phyloP scores from a whole-genome alignment of 805 yeast species.

The Candida pini region DNA sequence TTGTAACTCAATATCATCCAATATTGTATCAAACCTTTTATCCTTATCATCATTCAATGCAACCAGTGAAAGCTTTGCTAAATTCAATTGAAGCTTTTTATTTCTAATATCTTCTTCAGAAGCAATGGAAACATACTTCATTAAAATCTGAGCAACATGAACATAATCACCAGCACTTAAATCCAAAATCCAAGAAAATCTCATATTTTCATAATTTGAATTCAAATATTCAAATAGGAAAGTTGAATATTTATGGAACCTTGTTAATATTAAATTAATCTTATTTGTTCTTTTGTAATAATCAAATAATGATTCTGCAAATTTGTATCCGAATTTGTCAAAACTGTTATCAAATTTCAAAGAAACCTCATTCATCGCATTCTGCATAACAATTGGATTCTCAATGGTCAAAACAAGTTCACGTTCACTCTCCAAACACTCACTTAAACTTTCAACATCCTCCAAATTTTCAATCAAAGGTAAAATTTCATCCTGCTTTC shows the following conservation, averaged over 20 bases:
- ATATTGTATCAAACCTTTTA: slow-evolving; percentile 18
- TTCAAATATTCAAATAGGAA: slow-evolving; percentile 49
- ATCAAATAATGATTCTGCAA: slow-evolving; percentile 60
- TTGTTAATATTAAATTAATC: slow-evolving; percentile 47
- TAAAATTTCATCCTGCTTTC: slow-evolving; percentile 49
- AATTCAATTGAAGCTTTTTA: slow-evolving; percentile 53
- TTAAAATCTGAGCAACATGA: slow-evolving; percentile 45
- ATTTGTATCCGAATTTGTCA: slow-evolving; percentile 56
- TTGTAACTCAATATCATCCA: slow-evolving; percentile 44
- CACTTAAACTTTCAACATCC: slow-evolving; percentile 63
- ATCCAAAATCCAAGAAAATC: slow-evolving; percentile 70
- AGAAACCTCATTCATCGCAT: slow-evolving; percentile 18
- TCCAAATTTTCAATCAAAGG: slow-evolving; percentile 57
- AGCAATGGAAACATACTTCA: slow-evolving; percentile 33
- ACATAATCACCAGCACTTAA: slow-evolving; percentile 45
- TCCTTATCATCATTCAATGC: slow-evolving; percentile 29
- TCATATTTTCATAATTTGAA: slow-evolving; percentile 37
- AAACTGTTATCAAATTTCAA: slow-evolving; percentile 44
- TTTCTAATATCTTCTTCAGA: slow-evolving; percentile 38
- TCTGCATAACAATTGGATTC: slow-evolving; percentile 19
- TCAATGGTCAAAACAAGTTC: slow-evolving; percentile 29
- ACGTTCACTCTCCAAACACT: slow-evolving; percentile 41
- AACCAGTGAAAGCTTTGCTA: slow-evolving; percentile 65
- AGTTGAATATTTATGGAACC: slow-evolving; percentile 47
- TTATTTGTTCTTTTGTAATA: slow-evolving; percentile 51